A percentile compares a stretch with the other conserved stretches of the same genome.
Conservation (phyloP, 2,329 filamentous ascomycete species). For the Ophiocordyceps robertsii region DNA sequence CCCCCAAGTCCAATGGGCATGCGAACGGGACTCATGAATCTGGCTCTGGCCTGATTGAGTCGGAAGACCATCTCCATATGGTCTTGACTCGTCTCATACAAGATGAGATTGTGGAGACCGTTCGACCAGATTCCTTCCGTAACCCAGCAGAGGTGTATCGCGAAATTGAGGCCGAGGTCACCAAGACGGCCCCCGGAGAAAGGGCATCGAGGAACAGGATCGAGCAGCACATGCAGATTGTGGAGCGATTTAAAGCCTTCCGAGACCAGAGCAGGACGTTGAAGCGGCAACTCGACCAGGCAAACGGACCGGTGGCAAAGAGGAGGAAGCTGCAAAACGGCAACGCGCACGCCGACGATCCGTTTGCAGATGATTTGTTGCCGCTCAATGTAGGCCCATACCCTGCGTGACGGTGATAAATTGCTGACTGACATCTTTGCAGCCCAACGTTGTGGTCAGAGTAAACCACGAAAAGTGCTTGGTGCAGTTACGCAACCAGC, state of each 20-base stretch:
- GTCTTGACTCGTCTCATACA: conserved; percentile 43
- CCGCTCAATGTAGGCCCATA: conserved; percentile 37
- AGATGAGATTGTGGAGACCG: conserved; percentile 54
- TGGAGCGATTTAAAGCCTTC: conserved; percentile 37
- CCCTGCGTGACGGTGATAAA: too few species aligned
- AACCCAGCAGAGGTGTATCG: conserved; percentile 46
- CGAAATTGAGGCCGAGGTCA: conserved; percentile 50
- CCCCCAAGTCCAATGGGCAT: conserved; percentile 19
- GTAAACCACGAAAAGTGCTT: conserved; percentile 78
- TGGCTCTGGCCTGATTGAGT: conserved; percentile 24
- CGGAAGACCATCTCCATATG: conserved; percentile 33
- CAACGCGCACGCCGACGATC: conserved; percentile 12
- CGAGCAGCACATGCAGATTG: conserved; percentile 44
- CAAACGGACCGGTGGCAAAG: conserved; percentile 29
- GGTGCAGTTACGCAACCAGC: conserved; percentile 68
- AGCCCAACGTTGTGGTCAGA: conserved; percentile 62
- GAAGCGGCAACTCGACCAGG: conserved; percentile 36
- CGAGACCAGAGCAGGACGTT: conserved; percentile 36
- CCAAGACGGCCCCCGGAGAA: conserved; percentile 30
- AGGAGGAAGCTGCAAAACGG: conserved; percentile 41
- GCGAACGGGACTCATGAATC: conserved; percentile 19
- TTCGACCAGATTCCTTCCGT: conserved; percentile 41
- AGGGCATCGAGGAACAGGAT: conserved; percentile 47
- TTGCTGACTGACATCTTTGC: conserved; percentile 13
- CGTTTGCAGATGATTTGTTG: conserved; percentile 24